phyloP scores from a whole-genome alignment of 176 grass and related monocot genomes.

The Chloris gayana region DNA sequence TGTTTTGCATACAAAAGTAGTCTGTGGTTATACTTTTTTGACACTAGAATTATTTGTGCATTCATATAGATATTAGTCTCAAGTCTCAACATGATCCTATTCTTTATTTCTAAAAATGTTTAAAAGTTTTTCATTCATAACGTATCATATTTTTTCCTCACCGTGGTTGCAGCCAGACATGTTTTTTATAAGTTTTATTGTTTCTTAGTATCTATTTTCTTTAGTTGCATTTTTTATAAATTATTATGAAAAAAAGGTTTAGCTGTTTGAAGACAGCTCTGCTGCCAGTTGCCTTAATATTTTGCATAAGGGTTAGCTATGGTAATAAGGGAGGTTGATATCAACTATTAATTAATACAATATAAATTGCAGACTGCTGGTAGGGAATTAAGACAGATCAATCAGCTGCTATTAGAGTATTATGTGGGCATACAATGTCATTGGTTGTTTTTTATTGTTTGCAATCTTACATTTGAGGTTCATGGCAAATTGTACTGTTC shows the following conservation, averaged over 20 bases:
- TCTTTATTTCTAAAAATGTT: background rate
- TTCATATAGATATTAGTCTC: slow-evolving; percentile 2
- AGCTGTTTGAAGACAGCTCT: slow-evolving; percentile 18
- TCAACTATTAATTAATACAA: background rate
- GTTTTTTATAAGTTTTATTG: slow-evolving; percentile 14
- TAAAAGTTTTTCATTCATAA: slow-evolving; percentile 7
- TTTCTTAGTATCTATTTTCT: background rate
- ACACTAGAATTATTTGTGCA: background rate
- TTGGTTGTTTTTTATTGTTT: background rate
- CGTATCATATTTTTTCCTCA: too few species aligned
- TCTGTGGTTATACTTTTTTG: background rate
- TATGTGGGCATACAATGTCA: background rate
- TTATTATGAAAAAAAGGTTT: slow-evolving; percentile 11
- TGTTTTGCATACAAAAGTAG: slow-evolving; percentile 15
- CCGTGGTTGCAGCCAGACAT: too few species aligned
- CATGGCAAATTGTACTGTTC: background rate
- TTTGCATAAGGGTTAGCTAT: background rate
- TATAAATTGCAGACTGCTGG: background rate
- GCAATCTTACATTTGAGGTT: background rate
- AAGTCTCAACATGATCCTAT: background rate
- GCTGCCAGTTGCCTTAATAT: slow-evolving; percentile 12
- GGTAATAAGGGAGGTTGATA: background rate
- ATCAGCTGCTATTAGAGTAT: background rate
- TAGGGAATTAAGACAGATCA: background rate
- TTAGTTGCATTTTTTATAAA: background rate